phyloP scores from a whole-genome alignment of 805 yeast genomes.

The Starmerella scarabaei region DNA sequence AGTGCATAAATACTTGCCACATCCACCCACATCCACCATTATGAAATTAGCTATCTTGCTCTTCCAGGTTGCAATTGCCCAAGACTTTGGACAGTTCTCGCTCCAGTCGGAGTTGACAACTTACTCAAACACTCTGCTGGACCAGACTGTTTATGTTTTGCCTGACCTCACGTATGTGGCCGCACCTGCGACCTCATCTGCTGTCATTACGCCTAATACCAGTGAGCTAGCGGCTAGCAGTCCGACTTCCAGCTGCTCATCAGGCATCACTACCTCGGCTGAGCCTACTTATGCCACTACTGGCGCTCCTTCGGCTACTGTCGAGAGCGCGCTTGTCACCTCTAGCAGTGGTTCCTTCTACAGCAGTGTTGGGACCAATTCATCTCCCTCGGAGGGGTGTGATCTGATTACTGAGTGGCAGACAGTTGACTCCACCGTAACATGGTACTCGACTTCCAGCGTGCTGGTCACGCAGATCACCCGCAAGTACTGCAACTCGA shows the following conservation, averaged over 20 bases:
- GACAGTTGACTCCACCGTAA: no score
- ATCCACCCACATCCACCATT: background rate
- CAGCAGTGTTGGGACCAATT: no score
- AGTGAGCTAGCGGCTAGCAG: no score
- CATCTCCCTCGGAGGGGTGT: no score
- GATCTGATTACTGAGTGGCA: no score
- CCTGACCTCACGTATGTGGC: background rate
- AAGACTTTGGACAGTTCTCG: slow-evolving; percentile 9
- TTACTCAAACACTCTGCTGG: slow-evolving; percentile 10
- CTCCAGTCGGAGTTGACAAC: slow-evolving; percentile 9
- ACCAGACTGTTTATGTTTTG: slow-evolving; percentile 6
- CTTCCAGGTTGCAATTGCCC: background rate
- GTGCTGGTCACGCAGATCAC: no score
- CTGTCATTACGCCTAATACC: background rate
- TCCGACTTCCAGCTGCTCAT: no score
- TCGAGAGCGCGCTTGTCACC: background rate
- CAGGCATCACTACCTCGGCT: no score
- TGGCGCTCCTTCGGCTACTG: background rate
- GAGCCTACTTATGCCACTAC: background rate
- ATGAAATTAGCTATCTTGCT: background rate
- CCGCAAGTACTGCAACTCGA: background rate
- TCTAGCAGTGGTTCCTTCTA: background rate
- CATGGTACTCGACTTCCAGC: no score
- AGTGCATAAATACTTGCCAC: background rate
- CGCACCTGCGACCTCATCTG: background rate